Base-by-base conservation (phyloP, 1,284 basidiomycete genomes). In the Tylopilus sp. region DNA sequence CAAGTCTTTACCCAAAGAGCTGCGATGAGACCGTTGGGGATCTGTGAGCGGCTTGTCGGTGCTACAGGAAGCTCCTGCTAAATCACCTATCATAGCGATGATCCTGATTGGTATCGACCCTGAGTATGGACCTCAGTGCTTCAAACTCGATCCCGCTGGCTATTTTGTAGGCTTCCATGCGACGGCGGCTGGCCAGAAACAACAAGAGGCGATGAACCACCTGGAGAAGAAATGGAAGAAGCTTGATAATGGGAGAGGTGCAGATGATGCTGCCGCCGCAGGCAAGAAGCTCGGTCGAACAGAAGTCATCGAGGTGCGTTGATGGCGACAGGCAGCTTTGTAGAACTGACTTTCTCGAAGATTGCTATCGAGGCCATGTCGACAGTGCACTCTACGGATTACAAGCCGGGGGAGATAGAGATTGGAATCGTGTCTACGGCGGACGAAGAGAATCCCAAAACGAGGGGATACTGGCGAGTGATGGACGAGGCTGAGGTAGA, bases 221-320 rank as follows among this genome's bases (percentile, higher is more conserved):
- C 77, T 99, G 48, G 97, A 99, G 75, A 99, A 99, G 77, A 92
- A 93, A 70, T 99, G 94, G 91, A 99, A 99, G 75, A 94, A 94
- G 64, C 75, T 94, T 34, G 86, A 92, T 62, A 79, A 78, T 36
- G 82, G 89, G 45, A 73, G 72, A 48, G 82, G 89, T 46, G 78
- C 82, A n/a, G 80, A 92, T 57, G 84, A 93, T 71, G 74, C 89
- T 12, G 72, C 75, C 7, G 72, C 74, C 33, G 87, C 88, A 6
- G 86, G 87, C 47, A 78, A 82, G 70, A 78, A 74, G 2, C 72
- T 92, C 44, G 72, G 71, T 51, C 74, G 82, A 29, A 72, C 79
- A 5, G 85, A 87, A 53, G 89, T 92, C 21, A 89, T 96, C 55
- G 92, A 95, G 81, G 91, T 89, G 33, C n/a, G 58, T 28, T 30